phyloP scores from a whole-genome alignment of 1,284 basidiomycete species.

The Ustilago vetiveriae region DNA sequence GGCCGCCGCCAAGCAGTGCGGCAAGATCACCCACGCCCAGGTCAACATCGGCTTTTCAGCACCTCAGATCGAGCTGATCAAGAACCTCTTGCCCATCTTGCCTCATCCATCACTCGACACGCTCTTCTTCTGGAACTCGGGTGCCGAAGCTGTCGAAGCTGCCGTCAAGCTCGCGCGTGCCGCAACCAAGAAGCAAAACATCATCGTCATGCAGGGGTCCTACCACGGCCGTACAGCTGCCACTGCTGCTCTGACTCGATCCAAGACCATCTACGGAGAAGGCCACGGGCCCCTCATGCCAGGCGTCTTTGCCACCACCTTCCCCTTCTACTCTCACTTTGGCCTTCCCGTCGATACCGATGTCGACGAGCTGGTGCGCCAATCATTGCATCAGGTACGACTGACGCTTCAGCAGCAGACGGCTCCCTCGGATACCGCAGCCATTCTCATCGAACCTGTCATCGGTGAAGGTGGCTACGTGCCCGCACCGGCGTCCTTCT shows the following conservation, averaged over 20 bases:
- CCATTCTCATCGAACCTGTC: slow-evolving; percentile 89
- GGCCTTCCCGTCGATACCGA: slow-evolving; percentile 75
- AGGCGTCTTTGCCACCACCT: slow-evolving; percentile 82
- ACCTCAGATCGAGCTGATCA: slow-evolving; percentile 55
- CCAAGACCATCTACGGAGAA: slow-evolving; percentile 88
- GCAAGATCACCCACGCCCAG: slow-evolving; percentile 63
- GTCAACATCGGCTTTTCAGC: slow-evolving; percentile 62
- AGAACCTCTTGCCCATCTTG: slow-evolving; percentile 70
- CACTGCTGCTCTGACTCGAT: slow-evolving; percentile 85
- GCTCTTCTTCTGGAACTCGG: slow-evolving; percentile 85
- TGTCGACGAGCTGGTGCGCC: slow-evolving; percentile 75
- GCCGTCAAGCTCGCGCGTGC: slow-evolving; percentile 77
- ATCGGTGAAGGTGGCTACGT: slow-evolving; percentile 94
- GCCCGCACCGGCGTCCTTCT: slow-evolving; percentile 81
- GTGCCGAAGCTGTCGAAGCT: slow-evolving; percentile 84
- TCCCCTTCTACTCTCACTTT: slow-evolving; percentile 92
- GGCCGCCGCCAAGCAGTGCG: slow-evolving; percentile 61
- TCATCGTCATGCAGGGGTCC: slow-evolving; percentile 82
- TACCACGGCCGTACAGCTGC: slow-evolving; percentile 70
- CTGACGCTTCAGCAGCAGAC: slow-evolving; percentile 85
- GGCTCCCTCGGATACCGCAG: slow-evolving; percentile 85
- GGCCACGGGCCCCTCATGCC: slow-evolving; percentile 85
- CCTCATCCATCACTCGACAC: slow-evolving; percentile 87
- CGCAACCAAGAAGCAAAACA: slow-evolving; percentile 82
- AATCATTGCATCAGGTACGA: slow-evolving; percentile 83